Evolutionary conservation across 257 asterid species (phyloP).

Genomic region (Salvia miltiorrhiza): DNA sequence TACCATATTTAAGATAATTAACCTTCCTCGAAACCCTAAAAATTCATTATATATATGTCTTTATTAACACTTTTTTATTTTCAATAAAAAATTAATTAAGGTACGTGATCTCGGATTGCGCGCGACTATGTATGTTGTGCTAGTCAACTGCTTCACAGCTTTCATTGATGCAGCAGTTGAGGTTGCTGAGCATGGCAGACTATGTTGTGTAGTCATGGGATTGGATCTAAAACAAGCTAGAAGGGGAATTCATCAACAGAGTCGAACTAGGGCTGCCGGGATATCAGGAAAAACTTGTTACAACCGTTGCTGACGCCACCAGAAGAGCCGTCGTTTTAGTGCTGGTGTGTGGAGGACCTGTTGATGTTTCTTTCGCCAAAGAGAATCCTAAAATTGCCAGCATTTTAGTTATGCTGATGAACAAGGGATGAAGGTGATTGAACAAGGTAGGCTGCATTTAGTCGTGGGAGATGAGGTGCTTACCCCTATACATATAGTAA

Average conservation of each 20-base stretch:
- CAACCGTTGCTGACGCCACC: constrained; percentile 38
- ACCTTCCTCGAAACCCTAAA: neutral
- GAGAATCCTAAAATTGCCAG: constrained; percentile 44
- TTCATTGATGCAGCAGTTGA: constrained; percentile 29
- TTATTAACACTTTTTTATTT: neutral
- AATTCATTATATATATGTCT: too few species aligned
- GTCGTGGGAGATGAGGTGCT: constrained; percentile 47
- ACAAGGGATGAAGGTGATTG: constrained; percentile 46
- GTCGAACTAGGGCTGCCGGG: constrained; percentile 51
- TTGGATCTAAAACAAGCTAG: constrained; percentile 53
- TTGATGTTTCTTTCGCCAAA: constrained; percentile 62
- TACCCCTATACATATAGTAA: constrained; percentile 32
- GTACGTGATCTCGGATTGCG: constrained; percentile 66
- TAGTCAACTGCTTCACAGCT: constrained; percentile 40
- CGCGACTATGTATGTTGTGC: too few species aligned
- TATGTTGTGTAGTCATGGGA: constrained; percentile 62
- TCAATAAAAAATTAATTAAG: constrained; percentile 32
- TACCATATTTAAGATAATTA: too few species aligned
- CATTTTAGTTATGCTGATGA: constrained; percentile 45
- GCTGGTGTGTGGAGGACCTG: constrained; percentile 57
- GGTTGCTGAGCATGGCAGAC: constrained; percentile 39
- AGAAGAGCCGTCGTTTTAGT: constrained; percentile 47
- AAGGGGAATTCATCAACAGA: constrained; percentile 50
- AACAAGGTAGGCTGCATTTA: constrained; percentile 38
- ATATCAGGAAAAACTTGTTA: constrained; percentile 35